Evolutionary conservation across 441 rosid species (phyloP).

Genomic region (Sinapis alba): DNA sequence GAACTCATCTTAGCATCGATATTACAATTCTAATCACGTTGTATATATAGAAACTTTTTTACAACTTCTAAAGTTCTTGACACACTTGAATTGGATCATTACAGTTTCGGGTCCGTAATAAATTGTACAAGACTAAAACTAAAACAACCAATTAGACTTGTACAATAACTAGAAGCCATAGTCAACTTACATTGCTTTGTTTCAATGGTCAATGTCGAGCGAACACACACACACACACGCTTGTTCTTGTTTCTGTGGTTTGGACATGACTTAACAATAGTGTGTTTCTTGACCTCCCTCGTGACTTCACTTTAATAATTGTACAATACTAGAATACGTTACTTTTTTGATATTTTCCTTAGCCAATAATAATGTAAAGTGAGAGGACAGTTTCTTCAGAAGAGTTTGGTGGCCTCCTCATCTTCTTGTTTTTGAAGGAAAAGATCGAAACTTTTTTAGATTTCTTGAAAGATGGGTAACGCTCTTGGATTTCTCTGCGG

Average conservation of each 20-base stretch:
- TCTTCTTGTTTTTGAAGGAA: not conserved
- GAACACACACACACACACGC: not conserved
- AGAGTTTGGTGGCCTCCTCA: not conserved
- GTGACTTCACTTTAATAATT: not conserved
- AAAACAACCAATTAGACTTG: too few relatives aligned
- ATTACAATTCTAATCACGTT: not conserved
- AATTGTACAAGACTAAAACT: too few relatives aligned
- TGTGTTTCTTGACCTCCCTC: not conserved
- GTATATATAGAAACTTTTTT: not conserved
- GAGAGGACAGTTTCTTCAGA: not conserved
- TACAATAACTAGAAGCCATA: too few relatives aligned
- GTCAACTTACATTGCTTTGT: too few relatives aligned
- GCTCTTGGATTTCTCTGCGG: conserved; percentile 54
- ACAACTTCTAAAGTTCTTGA: not conserved
- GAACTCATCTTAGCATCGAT: not conserved
- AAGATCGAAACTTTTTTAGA: conserved; percentile 11
- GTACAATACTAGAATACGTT: not conserved
- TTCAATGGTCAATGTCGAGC: too few relatives aligned
- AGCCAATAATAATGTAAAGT: not conserved
- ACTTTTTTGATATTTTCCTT: not conserved
- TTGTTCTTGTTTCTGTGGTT: too few relatives aligned
- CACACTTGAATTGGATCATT: not conserved
- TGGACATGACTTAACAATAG: too few relatives aligned
- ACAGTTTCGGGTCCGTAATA: not conserved
- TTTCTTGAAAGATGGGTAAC: conserved; percentile 65